A percentile compares a stretch with the other conserved stretches of the same genome.
Conservation (phyloP, 2,329 filamentous ascomycete species). For the Fusarium chaquense region DNA sequence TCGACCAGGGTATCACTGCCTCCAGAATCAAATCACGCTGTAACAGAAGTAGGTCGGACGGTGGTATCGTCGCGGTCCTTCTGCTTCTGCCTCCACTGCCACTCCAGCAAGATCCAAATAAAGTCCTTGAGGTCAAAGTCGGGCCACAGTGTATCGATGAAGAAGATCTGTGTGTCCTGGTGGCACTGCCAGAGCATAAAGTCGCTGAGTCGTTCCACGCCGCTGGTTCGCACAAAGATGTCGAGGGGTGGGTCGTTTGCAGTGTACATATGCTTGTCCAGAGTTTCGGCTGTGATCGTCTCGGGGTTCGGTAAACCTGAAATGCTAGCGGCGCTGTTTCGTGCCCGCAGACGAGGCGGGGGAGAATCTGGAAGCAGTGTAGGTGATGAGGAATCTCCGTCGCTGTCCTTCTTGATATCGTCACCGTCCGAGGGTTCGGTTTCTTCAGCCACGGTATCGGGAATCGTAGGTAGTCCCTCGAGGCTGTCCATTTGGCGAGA, state of each 20-base stretch:
- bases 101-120: slow-evolving; percentile 90
- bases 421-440: slow-evolving; percentile 59
- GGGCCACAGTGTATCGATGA: slow-evolving; percentile 92
- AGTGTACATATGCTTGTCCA: slow-evolving; percentile 90
- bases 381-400: slow-evolving; percentile 70
- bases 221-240: slow-evolving; percentile 90
- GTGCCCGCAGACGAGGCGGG: slow-evolving; percentile 53
- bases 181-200: slow-evolving; percentile 99
- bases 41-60: slow-evolving; percentile 48
- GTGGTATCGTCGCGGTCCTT: slow-evolving; percentile 64
- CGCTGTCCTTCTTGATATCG: slow-evolving; percentile 57
- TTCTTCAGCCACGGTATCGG: slow-evolving; percentile 61
- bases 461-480: slow-evolving; percentile 63
- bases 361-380: slow-evolving; percentile 69
- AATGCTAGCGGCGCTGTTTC: slow-evolving; percentile 52
- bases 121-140: slow-evolving; percentile 96
- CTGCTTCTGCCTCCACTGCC: slow-evolving; percentile 77
- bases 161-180: slow-evolving; percentile 90
- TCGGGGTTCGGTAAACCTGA: slow-evolving; percentile 77
- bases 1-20: slow-evolving; percentile 41
- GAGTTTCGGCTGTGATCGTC: slow-evolving; percentile 83
- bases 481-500: slow-evolving; percentile 69
- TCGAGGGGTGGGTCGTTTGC: slow-evolving; percentile 87
- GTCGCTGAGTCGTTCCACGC: slow-evolving; percentile 91
- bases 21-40: slow-evolving; percentile 41